Percentiles rank a stretch among this genome's conserved stretches.
Evolutionary conservation across 2,329 filamentous ascomycete genomes (phyloP).

Genomic region (Pseudogymnoascus sp.): DNA sequence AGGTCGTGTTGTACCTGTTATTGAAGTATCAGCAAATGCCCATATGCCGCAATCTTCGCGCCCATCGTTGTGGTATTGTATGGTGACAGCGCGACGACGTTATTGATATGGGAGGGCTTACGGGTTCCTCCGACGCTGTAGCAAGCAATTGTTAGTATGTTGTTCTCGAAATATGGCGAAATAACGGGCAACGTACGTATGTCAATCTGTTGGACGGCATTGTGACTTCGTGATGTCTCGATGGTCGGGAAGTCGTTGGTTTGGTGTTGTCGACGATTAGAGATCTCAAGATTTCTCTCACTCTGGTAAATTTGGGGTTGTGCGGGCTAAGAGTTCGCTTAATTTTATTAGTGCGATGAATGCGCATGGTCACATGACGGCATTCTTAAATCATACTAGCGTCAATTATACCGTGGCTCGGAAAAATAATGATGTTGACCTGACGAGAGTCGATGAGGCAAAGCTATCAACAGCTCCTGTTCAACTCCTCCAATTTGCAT

Average conservation of each 20-base stretch:
- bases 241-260: constrained; percentile 30
- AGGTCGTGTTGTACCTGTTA: constrained; percentile 89
- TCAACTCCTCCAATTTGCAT: constrained; percentile 1
- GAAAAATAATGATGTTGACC: constrained; percentile 10
- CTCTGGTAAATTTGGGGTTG: constrained; percentile 30
- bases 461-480: constrained; percentile 3
- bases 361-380: background rate
- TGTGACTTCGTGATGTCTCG: constrained; percentile 33
- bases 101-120: constrained; percentile 41
- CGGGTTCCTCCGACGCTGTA: constrained; percentile 63
- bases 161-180: background rate
- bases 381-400: background rate
- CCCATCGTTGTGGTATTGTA: background rate
- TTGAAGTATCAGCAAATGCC: constrained; percentile 3
- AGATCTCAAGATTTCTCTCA: constrained; percentile 8
- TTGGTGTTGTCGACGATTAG: constrained; percentile 27
- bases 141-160: constrained; percentile 9
- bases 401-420: background rate
- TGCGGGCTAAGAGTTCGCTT: constrained; percentile 25
- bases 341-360: constrained; percentile 6
- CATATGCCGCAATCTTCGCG: constrained; percentile 2
- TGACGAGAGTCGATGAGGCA: constrained; percentile 6
- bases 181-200: constrained; percentile 18
- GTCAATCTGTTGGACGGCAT: constrained; percentile 44
- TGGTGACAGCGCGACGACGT: background rate